Percentiles rank a stretch among this genome's conserved stretches.
phyloP scores from a whole-genome alignment of 2,329 filamentous ascomycete genomes.

The Cytospora leucostoma region DNA sequence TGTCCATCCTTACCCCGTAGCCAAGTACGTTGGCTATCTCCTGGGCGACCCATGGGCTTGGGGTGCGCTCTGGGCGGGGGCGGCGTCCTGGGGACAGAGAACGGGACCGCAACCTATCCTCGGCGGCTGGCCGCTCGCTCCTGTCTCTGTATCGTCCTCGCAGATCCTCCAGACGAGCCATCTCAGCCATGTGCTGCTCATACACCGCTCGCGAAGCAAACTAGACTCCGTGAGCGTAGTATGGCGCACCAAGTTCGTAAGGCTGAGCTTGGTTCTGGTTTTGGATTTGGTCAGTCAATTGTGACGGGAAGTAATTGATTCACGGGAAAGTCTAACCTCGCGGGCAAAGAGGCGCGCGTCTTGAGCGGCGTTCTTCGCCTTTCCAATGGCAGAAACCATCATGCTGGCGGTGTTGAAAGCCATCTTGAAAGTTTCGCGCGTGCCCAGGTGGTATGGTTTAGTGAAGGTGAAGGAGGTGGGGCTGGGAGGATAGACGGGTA shows the following conservation, averaged over 20 bases:
- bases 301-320: not conserved
- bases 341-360: not conserved
- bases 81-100: not conserved
- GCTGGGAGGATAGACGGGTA: not conserved
- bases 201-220: not conserved
- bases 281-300: not conserved
- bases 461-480: not conserved
- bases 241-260: not conserved
- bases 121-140: not conserved
- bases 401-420: not conserved
- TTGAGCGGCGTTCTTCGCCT: not conserved
- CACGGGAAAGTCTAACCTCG: not conserved
- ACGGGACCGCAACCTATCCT: not conserved
- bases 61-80: not conserved
- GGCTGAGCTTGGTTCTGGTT: not conserved
- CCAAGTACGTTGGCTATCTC: not conserved
- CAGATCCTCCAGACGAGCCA: not conserved
- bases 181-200: not conserved
- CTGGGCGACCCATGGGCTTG: not conserved
- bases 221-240: not conserved
- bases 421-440: not conserved
- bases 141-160: not conserved
- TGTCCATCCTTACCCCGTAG: not conserved
- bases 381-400: not conserved
- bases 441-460: too few relatives aligned